Evolutionary conservation across 2,329 filamentous ascomycete species (phyloP), one percentile per base, ranked within the genome.

Genomic region (Capronia coronata): DNA sequence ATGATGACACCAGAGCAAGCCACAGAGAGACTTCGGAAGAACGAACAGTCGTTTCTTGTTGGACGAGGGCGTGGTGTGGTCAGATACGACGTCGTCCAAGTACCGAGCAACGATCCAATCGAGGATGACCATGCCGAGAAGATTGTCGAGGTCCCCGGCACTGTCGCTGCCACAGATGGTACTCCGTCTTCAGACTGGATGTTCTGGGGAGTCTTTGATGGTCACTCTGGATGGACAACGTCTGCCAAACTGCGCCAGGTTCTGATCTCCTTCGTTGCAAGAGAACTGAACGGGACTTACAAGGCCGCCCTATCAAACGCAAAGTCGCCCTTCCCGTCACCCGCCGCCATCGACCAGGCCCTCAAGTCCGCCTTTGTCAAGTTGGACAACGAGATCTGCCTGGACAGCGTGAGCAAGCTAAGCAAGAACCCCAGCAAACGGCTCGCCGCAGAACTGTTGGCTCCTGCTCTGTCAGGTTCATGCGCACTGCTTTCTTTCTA

Each of bases 141-240:
- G 77, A 96, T 97, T 62, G 88, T 98, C 40, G 87, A 97, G 68
- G 81, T 96, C 7, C 85, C 87, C 3, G 76, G 77, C 46, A 75
- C 73, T 43, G 72, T 78, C 32, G 74, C 76, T 21, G 74, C 75
- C 13, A 73, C 74, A 6, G 72, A 77, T 61, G 70, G 77, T 64
- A 81, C 75, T 51, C 87, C 79, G 54, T 57, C 54, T 11, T 59
- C 56, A 13, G 94, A 98, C 68, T 98, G 93, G 93, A 97, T 97
- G 89, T 98, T 98, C 68, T 98, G 94, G 93, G 93, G 90, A 50
- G 90, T 98, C 14, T 98, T 97, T 68, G 93, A 98, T 65, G 93
- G 93, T 0, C 93, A 98, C 69, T 87, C 87, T 39, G 93, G 93
- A 60, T 98, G 93, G 93, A 96, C 93, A 3, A 98, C 93, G 5